Conservation (phyloP, 169 alveolate species). For the Cryptosporidium bovis region DNA sequence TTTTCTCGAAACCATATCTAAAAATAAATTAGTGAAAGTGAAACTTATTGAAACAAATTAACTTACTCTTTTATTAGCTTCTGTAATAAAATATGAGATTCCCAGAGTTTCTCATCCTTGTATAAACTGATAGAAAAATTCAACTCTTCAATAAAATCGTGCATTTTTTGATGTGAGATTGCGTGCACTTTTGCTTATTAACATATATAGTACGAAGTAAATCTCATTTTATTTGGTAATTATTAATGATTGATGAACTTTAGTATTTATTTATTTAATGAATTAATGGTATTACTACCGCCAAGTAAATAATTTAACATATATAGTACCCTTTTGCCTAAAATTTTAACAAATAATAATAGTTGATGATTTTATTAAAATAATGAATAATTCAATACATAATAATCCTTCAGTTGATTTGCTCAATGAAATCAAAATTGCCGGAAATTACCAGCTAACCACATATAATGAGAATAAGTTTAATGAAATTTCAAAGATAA, state of each 20-base stretch:
- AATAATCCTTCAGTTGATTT: slow-evolving; percentile 59
- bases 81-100: slow-evolving; percentile 38
- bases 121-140: slow-evolving; percentile 16
- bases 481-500: slow-evolving; percentile 53
- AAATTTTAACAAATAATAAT: neutral
- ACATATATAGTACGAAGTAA: too few relatives aligned
- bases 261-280: neutral
- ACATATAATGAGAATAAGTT: slow-evolving; percentile 54
- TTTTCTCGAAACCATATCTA: slow-evolving; percentile 30
- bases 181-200: too few relatives aligned
- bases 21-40: neutral
- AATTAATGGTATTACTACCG: neutral
- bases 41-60: neutral
- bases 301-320: neutral
- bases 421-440: slow-evolving; percentile 38
- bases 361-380: neutral
- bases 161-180: neutral
- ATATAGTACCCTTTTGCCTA: neutral
- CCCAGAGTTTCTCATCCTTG: slow-evolving; percentile 61
- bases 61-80: slow-evolving; percentile 54
- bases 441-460: slow-evolving; percentile 43
- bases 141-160: neutral
- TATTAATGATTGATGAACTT: too few relatives aligned
- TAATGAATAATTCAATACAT: slow-evolving; percentile 39
- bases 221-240: too few relatives aligned